Conservation (phyloP, 106 monocot species). For the Iris macrosiphon region DNA sequence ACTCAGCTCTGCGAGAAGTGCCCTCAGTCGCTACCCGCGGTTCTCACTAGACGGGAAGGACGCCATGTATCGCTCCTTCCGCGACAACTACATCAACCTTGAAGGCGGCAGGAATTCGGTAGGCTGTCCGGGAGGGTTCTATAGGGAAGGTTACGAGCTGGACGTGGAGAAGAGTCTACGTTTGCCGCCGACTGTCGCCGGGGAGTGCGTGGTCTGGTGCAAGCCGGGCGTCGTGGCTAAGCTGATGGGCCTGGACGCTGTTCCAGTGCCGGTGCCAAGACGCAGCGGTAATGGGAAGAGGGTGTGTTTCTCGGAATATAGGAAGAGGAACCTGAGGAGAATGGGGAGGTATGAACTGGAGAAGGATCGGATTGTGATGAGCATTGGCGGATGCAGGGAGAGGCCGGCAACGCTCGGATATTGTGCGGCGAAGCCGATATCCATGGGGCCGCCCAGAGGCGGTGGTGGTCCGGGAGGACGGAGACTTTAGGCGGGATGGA, state of each 20-base stretch:
- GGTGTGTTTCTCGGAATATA: background rate
- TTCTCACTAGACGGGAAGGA: slow-evolving; percentile 87
- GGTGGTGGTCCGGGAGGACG: slow-evolving; percentile 5
- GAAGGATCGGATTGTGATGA: slow-evolving; percentile 39
- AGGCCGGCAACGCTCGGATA: background rate
- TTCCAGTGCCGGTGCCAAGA: slow-evolving; percentile 57
- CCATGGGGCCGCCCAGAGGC: background rate
- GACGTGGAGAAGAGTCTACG: slow-evolving; percentile 17
- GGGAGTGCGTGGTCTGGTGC: slow-evolving; percentile 88
- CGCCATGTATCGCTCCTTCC: slow-evolving; percentile 67
- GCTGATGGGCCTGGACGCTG: slow-evolving; percentile 84
- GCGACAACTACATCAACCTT: slow-evolving; percentile 17
- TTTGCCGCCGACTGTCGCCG: slow-evolving; percentile 52
- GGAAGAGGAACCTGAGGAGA: slow-evolving; percentile 43
- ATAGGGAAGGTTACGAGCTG: slow-evolving; percentile 11
- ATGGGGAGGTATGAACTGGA: slow-evolving; percentile 39
- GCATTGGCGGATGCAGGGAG: slow-evolving; percentile 25
- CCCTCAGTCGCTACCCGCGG: slow-evolving; percentile 68
- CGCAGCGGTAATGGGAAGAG: slow-evolving; percentile 1
- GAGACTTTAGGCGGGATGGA: slow-evolving; percentile 20
- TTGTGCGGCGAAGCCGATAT: slow-evolving; percentile 16
- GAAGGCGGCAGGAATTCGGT: slow-evolving; percentile 25
- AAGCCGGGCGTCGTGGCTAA: slow-evolving; percentile 79
- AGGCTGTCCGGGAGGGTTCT: slow-evolving; percentile 8
- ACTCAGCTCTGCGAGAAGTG: slow-evolving; percentile 63